A percentile compares a stretch with the other conserved stretches of the same genome.
Conservation (phyloP, 1,284 basidiomycete species). For the Leccinum pachyderme region DNA sequence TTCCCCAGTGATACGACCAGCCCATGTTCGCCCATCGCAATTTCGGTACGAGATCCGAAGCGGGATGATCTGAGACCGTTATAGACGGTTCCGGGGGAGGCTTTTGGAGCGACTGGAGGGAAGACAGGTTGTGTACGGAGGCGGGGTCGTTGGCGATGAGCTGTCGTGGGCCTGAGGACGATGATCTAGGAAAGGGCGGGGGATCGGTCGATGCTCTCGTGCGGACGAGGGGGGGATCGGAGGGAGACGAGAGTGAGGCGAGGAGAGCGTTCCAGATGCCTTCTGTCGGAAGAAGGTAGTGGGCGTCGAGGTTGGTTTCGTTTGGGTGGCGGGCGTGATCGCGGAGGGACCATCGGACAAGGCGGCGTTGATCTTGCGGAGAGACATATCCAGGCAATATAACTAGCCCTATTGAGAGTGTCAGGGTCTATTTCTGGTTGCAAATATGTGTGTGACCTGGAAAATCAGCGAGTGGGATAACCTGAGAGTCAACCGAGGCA, state of each 20-base stretch:
- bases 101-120: constrained; percentile 52
- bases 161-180: constrained; percentile 52
- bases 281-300: constrained; percentile 70
- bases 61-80: constrained; percentile 43
- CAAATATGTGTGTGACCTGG: constrained; percentile 38
- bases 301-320: constrained; percentile 83
- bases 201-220: constrained; percentile 37
- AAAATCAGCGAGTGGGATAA: constrained; percentile 24
- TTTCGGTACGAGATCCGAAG: constrained; percentile 61
- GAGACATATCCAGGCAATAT: constrained; percentile 73
- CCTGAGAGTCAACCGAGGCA: not conserved
- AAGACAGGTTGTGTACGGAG: constrained; percentile 45
- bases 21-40: constrained; percentile 93
- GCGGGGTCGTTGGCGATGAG: constrained; percentile 70
- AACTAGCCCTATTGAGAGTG: constrained; percentile 62
- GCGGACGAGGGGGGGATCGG: constrained; percentile 36
- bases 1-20: constrained; percentile 91
- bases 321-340: constrained; percentile 79
- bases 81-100: constrained; percentile 55
- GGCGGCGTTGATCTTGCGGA: constrained; percentile 55
- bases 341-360: constrained; percentile 68
- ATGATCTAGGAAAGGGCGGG: constrained; percentile 19
- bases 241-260: constrained; percentile 26
- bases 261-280: constrained; percentile 73
- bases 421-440: not conserved